Evolutionary conservation across 208 protist genomes (phyloP).

Genomic region (Porcisia hertigi): DNA sequence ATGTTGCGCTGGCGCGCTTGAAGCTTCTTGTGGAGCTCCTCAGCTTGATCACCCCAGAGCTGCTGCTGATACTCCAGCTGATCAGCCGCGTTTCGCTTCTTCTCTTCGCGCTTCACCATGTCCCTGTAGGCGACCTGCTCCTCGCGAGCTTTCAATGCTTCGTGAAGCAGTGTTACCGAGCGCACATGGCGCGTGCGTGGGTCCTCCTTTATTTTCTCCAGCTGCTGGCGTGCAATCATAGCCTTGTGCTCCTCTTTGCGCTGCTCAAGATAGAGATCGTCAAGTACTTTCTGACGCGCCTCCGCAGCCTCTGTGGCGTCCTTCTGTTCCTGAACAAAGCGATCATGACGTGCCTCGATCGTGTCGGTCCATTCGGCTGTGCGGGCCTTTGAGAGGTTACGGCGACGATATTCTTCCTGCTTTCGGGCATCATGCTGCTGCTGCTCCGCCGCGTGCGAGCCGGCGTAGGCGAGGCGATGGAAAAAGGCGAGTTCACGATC

Average conservation of each 20-base stretch:
- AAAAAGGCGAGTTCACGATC: slow-evolving; percentile 76
- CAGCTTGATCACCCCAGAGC: slow-evolving; percentile 48
- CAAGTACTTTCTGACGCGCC: slow-evolving; percentile 50
- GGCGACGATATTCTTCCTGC: slow-evolving; percentile 41
- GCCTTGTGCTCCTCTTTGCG: slow-evolving; percentile 60
- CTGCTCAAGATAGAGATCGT: slow-evolving; percentile 62
- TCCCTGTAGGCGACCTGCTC: slow-evolving; percentile 71
- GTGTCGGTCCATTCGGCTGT: slow-evolving; percentile 72
- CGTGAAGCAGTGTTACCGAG: slow-evolving; percentile 60
- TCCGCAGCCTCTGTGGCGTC: slow-evolving; percentile 57
- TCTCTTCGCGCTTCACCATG: slow-evolving; percentile 35
- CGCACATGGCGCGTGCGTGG: slow-evolving; percentile 69
- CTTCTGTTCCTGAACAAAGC: slow-evolving; percentile 48
- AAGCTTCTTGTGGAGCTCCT: slow-evolving; percentile 52
- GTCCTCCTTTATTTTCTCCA: slow-evolving; percentile 70
- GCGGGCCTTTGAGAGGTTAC: slow-evolving; percentile 47
- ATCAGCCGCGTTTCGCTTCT: slow-evolving; percentile 26
- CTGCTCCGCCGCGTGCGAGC: slow-evolving; percentile 32
- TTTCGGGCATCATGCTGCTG: slow-evolving; percentile 29
- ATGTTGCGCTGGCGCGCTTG: slow-evolving; percentile 54
- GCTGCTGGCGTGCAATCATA: slow-evolving; percentile 42
- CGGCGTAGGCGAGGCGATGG: slow-evolving; percentile 40
- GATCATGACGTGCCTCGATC: slow-evolving; percentile 59
- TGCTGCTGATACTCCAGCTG: slow-evolving; percentile 40
- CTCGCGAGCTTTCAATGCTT: slow-evolving; percentile 65